Percentiles rank a stretch among this genome's conserved stretches.
phyloP scores from a whole-genome alignment of 2,329 filamentous ascomycete genomes.

The Venturia carpophila region DNA sequence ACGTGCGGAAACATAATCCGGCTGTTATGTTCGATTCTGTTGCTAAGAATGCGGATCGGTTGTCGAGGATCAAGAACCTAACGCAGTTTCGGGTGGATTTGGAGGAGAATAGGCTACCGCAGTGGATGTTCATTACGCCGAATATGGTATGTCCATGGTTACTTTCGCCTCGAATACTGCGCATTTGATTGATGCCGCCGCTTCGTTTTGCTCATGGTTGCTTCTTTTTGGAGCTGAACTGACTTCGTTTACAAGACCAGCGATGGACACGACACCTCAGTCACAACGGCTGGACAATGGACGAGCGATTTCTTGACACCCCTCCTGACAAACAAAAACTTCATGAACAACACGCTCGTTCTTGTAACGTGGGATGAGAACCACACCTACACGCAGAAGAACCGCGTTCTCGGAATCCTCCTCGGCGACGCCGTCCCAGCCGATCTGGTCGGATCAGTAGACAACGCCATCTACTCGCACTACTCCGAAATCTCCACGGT shows the following conservation, averaged over 20 bases:
- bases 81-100: constrained; percentile 62
- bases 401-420: constrained; percentile 62
- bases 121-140: constrained; percentile 63
- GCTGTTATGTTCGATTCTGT: constrained; percentile 58
- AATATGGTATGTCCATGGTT: constrained; percentile 38
- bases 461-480: constrained; percentile 51
- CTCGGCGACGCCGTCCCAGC: constrained; percentile 65
- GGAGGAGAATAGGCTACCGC: constrained; percentile 54
- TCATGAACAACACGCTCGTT: constrained; percentile 68
- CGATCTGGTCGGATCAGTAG: constrained; percentile 57
- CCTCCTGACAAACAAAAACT: constrained; percentile 59
- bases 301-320: constrained; percentile 60
- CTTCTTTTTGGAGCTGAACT: not conserved
- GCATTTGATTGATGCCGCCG: no score
- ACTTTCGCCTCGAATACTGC: no score
- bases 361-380: constrained; percentile 75
- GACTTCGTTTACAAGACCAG: constrained; percentile 3
- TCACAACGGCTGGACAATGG: constrained; percentile 63
- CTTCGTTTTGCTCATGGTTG: no score
- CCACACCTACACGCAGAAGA: constrained; percentile 57
- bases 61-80: constrained; percentile 67
- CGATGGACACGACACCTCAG: constrained; percentile 49
- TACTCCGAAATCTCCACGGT: constrained; percentile 40
- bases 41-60: constrained; percentile 47
- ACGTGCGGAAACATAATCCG: constrained; percentile 75